Base-by-base conservation (phyloP, 2,329 filamentous ascomycete species). In the Thelonectria discophora region DNA sequence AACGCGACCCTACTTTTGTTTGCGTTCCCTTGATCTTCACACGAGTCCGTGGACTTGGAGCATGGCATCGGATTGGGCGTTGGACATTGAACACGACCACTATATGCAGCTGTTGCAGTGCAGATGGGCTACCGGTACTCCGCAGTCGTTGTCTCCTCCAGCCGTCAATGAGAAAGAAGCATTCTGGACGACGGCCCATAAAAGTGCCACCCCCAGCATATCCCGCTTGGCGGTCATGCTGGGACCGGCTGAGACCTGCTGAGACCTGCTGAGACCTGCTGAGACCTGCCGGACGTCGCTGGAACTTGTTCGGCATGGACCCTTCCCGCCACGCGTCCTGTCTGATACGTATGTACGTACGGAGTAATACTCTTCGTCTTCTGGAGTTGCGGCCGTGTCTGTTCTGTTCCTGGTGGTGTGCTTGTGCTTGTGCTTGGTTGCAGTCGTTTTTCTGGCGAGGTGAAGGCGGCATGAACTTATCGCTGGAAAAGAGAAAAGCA, bases 321-420 rank as follows among this genome's bases (percentile, higher is more conserved):
- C 64, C 63, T 61, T 67, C 58, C 62, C 68, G 68, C 68, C 68
- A 70, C 68, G 68, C 68, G 68, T 70, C 66, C 49, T 52, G 59
- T 56, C 53, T 68, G 62, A 62, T 52, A 46, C 53, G 39, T 24
- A 20, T 48, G 51, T 42, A 15, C 39, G 15, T 37, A 20, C 30
- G 30, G 13, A 30, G 18, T 18, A 47, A 39, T 64, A 50, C 60
- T 63, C 54, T 55, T 53, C 34, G 39, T 24, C 20, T 42, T 40
- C 20, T 40, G 9, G 9, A 20, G 42, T 24, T 21, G 20, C 42
- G 11, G 42, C 11, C 42, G 17, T 45, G 6, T 42, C n/a, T 42
- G 21, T 24, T 42, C n/a, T 42, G 21, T 24, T 24, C 21, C 21
- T 24, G 17, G 39, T 42, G 43, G 20, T 46, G 20, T 10, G 18